Evolutionary conservation across 176 grass and related monocot species (phyloP), one percentile per base, ranked within the genome.

Genomic region (Secale cereale): DNA sequence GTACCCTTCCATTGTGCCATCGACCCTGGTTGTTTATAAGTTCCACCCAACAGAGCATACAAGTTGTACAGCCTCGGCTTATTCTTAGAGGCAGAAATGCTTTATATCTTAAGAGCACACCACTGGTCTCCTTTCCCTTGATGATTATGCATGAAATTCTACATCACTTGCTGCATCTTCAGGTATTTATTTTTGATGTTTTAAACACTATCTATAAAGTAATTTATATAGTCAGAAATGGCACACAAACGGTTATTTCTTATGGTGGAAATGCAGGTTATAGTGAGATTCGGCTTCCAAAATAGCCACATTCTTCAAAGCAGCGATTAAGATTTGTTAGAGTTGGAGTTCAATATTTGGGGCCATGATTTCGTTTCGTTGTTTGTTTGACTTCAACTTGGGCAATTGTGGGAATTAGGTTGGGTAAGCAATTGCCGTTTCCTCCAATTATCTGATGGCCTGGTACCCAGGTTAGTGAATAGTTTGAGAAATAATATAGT

Each of bases 181-280:
- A 91, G 89, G 89, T 91, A 91, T 84, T 81, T 20, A 65, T 80
- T 91, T 63, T 60, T 62, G 40, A 59, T 20, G 83, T 80, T 91
- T 80, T 57, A 50, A 80, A 84, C 30, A 80, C 60, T 20, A 80
- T 68, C 62, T 70, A 45, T 61, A 75, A 82, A 80, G 19, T 84
- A 84, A 80, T 87, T 78, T 87, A 39, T 79, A 60, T 85, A 80
- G 48, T 76, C 62, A 80, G 68, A 80, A 87, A 84, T 91, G 89
- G 68, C 67, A 75, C 29, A 69, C 39, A 90, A 90, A 91, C 48
- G 60, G 6, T 37, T 87, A 69, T 91, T 36, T 91, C 60, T 91
- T 87, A 76, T 91, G 85, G 76, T 91, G 85, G 76, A 83, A 83
- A 87, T 91, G 89, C 89, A 91, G 89, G 89, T 83, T 81, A 66